Percentiles rank a stretch among this genome's conserved stretches.
Evolutionary conservation across 495 filamentous ascomycete species (phyloP).

Genomic region (Cenococcum geophilum): DNA sequence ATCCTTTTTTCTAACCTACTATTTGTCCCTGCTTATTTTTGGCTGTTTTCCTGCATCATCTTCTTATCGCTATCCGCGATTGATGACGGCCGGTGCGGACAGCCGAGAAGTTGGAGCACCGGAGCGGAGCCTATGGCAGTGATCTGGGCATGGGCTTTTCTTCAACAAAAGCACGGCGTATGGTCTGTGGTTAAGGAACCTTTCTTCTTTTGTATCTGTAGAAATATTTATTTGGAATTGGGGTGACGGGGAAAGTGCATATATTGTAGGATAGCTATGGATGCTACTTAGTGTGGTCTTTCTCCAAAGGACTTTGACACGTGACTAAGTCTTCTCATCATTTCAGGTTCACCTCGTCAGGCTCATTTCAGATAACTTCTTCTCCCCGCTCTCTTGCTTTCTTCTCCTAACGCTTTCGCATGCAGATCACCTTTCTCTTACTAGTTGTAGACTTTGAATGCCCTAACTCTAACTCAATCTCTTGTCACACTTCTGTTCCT

Average conservation of each 20-base stretch:
- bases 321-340: background rate
- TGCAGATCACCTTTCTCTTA: too few relatives aligned
- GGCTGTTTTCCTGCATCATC: background rate
- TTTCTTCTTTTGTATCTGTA: background rate
- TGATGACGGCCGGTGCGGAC: background rate
- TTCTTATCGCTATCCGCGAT: constrained; percentile 1
- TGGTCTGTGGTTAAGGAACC: background rate
- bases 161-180: constrained; percentile 6
- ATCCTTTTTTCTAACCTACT: background rate
- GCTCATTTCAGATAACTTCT: too few relatives aligned
- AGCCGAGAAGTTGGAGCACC: background rate
- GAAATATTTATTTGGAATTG: constrained; percentile 2
- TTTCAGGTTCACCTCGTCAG: background rate
- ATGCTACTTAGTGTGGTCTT: background rate
- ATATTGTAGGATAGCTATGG: constrained; percentile 10
- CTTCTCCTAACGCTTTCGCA: too few relatives aligned
- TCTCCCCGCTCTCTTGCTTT: too few relatives aligned
- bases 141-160: background rate
- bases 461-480: too few relatives aligned
- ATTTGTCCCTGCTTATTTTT: background rate
- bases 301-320: background rate
- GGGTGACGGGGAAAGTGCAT: background rate
- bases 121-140: background rate
- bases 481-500: too few relatives aligned
- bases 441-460: too few relatives aligned